Conservation (phyloP, 2,329 filamentous ascomycete genomes). For the Hypomyces perniciosus region DNA sequence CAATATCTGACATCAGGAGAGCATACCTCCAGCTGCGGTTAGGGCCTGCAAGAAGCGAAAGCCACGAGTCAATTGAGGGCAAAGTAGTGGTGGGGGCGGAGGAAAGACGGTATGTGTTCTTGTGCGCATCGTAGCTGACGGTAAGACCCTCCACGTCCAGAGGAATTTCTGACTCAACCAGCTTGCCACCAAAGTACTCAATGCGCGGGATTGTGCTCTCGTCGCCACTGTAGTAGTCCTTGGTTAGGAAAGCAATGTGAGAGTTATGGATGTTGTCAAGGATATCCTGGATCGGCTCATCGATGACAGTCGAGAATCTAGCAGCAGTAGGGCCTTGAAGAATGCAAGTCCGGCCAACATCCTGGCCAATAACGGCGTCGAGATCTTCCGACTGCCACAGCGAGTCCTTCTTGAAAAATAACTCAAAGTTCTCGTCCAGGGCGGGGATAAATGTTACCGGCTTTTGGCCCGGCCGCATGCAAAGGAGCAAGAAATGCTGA, state of each 20-base stretch:
- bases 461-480: slow-evolving; percentile 88
- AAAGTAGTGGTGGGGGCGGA: slow-evolving; percentile 66
- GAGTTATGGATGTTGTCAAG: slow-evolving; percentile 83
- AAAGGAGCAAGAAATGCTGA: slow-evolving; percentile 91
- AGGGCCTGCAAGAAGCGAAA: slow-evolving; percentile 78
- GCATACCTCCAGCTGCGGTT: slow-evolving; percentile 91
- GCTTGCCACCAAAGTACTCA: slow-evolving; percentile 93
- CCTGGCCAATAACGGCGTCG: slow-evolving; percentile 90
- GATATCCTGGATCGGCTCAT: slow-evolving; percentile 94
- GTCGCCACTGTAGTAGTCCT: slow-evolving; percentile 73
- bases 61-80: slow-evolving; percentile 76
- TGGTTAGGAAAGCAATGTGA: slow-evolving; percentile 74
- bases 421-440: slow-evolving; percentile 96
- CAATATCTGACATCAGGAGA: slow-evolving; percentile 85
- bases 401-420: slow-evolving; percentile 99
- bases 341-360: slow-evolving; percentile 93
- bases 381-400: slow-evolving; percentile 98
- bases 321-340: slow-evolving; percentile 90
- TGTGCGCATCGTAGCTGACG: slow-evolving; percentile 68
- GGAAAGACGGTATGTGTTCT: slow-evolving; percentile 79
- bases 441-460: slow-evolving; percentile 92
- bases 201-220: slow-evolving; percentile 71
- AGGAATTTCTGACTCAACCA: slow-evolving; percentile 65
- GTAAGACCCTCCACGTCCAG: slow-evolving; percentile 80
- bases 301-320: slow-evolving; percentile 80